Conservation (phyloP, 768 basidiomycete genomes). For the Mycena floridula region DNA sequence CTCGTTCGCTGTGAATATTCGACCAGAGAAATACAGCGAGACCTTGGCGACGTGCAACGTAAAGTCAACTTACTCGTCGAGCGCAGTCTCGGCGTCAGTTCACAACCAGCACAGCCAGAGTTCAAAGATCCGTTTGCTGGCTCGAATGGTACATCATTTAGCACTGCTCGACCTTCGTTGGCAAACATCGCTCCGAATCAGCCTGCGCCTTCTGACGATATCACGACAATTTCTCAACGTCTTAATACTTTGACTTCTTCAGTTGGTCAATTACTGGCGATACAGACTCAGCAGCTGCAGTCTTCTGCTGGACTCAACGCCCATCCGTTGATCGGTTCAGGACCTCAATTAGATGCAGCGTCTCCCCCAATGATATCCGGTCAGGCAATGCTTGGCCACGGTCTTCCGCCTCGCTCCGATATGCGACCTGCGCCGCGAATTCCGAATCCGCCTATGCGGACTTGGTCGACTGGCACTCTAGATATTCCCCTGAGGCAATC, state of each 20-base stretch:
- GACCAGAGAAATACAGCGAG: conserved; percentile 66
- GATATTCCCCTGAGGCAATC: conserved; percentile 63
- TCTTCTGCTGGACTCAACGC: conserved; percentile 31
- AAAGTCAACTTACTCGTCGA: conserved; percentile 77
- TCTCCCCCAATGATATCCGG: conserved; percentile 32
- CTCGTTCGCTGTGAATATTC: conserved; percentile 65
- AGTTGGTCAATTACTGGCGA: conserved; percentile 76
- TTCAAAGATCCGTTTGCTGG: conserved; percentile 80
- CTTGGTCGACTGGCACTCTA: conserved; percentile 79
- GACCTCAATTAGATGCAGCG: conserved; percentile 39
- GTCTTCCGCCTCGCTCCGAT: conserved; percentile 61
- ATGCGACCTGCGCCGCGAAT: conserved; percentile 52
- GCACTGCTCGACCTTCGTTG: conserved; percentile 55
- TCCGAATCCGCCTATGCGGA: conserved; percentile 68
- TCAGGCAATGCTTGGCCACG: conserved; percentile 45
- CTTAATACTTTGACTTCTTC: conserved; percentile 77
- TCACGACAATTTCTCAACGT: conserved; percentile 70
- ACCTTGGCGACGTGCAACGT: conserved; percentile 66
- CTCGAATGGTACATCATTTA: conserved; percentile 22
- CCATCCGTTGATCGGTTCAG: conserved; percentile 34
- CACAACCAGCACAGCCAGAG: conserved; percentile 48
- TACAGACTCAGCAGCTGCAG: conserved; percentile 73
- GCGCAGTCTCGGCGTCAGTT: conserved; percentile 39
- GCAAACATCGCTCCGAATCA: conserved; percentile 72
- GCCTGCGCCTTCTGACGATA: conserved; percentile 59